Evolutionary conservation across 1,284 basidiomycete species (phyloP).

Genomic region (Rugosomyces carneus): DNA sequence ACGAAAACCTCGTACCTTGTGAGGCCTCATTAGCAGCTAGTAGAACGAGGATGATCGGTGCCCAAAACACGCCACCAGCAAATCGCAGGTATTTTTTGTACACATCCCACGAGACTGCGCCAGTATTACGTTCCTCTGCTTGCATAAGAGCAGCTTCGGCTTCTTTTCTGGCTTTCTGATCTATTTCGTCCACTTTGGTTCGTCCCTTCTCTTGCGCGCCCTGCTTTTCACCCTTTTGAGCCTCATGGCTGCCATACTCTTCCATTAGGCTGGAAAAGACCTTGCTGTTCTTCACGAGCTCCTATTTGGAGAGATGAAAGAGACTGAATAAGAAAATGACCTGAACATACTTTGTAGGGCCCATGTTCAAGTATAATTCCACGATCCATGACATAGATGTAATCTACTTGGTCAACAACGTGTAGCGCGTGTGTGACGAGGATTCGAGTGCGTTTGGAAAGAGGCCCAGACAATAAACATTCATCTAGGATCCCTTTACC

Average conservation of each 20-base stretch:
- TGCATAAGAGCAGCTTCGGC: slow-evolving; percentile 39
- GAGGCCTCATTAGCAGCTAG: slow-evolving; percentile 33
- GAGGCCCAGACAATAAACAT: slow-evolving; percentile 50
- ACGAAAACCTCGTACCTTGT: slow-evolving; percentile 25
- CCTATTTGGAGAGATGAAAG: slow-evolving; percentile 23
- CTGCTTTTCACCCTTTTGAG: slow-evolving; percentile 18
- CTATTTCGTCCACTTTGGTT: slow-evolving; percentile 18
- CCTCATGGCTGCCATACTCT: slow-evolving; percentile 47
- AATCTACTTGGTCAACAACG: slow-evolving; percentile 60
- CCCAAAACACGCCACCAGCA: slow-evolving; percentile 46
- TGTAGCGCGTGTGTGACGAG: slow-evolving; percentile 74
- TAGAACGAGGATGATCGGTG: slow-evolving; percentile 35
- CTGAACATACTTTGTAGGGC: slow-evolving; percentile 42
- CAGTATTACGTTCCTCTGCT: slow-evolving; percentile 48
- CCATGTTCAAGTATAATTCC: slow-evolving; percentile 62
- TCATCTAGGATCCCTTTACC: slow-evolving; percentile 57
- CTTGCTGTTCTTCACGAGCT: slow-evolving; percentile 45
- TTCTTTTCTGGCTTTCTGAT: slow-evolving; percentile 26
- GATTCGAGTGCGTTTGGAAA: slow-evolving; percentile 61
- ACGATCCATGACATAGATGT: slow-evolving; percentile 72
- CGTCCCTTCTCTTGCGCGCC: slow-evolving; percentile 17
- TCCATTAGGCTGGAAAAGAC: slow-evolving; percentile 58
- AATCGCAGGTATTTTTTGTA: slow-evolving; percentile 50
- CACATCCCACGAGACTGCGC: slow-evolving; percentile 42
- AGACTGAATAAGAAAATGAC: not conserved